Conservation (phyloP, 331 rosid genomes). For the Saraca asoca region DNA sequence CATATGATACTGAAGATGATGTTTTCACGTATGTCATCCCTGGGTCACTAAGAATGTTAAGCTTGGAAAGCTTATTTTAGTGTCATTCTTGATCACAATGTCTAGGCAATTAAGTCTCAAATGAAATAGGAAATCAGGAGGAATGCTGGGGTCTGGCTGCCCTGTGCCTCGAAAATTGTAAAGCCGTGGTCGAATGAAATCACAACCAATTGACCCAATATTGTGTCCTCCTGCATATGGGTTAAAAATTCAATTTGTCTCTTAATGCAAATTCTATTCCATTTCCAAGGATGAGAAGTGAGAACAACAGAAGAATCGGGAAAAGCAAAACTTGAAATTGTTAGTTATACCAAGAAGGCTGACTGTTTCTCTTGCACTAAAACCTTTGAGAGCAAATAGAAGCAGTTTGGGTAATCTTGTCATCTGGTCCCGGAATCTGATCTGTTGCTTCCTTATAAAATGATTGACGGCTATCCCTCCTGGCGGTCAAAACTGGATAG, state of each 20-base stretch:
- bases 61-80: conserved; percentile 10
- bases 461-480: conserved; percentile 66
- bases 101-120: conserved; percentile 52
- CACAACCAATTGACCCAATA: conserved; percentile 71
- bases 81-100: not conserved
- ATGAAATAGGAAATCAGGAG: conserved; percentile 52
- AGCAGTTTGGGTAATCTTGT: conserved; percentile 55
- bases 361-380: conserved; percentile 74
- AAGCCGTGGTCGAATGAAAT: conserved; percentile 53
- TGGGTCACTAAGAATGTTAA: conserved; percentile 6
- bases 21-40: conserved; percentile 64
- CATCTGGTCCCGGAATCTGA: conserved; percentile 77
- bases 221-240: conserved; percentile 63
- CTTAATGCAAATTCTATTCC: not conserved
- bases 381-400: conserved; percentile 67
- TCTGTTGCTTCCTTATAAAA: conserved; percentile 57
- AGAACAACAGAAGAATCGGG: too few relatives aligned
- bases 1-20: conserved; percentile 53
- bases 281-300: conserved; percentile 1
- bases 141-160: conserved; percentile 60
- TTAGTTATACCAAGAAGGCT: conserved; percentile 69
- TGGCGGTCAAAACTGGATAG: conserved; percentile 78
- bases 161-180: conserved; percentile 65
- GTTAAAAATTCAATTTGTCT: conserved; percentile 23
- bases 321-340: too few relatives aligned